Evolutionary conservation across 2,329 filamentous ascomycete genomes (phyloP).

Genomic region (Hypoxylon sp.): DNA sequence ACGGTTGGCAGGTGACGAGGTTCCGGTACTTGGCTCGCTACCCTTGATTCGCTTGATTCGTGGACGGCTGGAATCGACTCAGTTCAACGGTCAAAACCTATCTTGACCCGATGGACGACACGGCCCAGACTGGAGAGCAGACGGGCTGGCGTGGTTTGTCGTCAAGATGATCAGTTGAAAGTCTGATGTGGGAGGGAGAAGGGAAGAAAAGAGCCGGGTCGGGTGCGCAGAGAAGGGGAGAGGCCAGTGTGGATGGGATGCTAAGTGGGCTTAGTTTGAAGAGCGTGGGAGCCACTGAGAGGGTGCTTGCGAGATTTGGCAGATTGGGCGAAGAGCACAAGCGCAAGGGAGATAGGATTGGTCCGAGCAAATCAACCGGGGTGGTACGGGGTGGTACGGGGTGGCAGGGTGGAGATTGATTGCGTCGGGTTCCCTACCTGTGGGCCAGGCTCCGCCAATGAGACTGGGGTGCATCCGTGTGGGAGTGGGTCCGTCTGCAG

Average conservation of each 20-base stretch:
- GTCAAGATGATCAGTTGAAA: slow-evolving; percentile 42
- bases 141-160: slow-evolving; percentile 32
- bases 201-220: slow-evolving; percentile 34
- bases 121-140: slow-evolving; percentile 36
- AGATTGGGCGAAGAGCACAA: slow-evolving; percentile 44
- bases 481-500: not conserved
- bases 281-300: slow-evolving; percentile 35
- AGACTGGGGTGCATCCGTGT: slow-evolving; percentile 4
- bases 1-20: slow-evolving; percentile 22
- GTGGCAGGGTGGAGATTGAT: slow-evolving; percentile 45
- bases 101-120: slow-evolving; percentile 31
- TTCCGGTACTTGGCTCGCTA: slow-evolving; percentile 31
- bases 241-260: slow-evolving; percentile 30
- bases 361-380: slow-evolving; percentile 46
- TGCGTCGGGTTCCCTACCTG: slow-evolving; percentile 47
- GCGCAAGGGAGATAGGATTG: slow-evolving; percentile 40
- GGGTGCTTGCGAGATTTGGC: slow-evolving; percentile 34
- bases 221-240: slow-evolving; percentile 38
- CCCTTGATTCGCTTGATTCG: slow-evolving; percentile 41
- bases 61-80: slow-evolving; percentile 30
- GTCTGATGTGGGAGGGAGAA: slow-evolving; percentile 39
- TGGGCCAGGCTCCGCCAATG: slow-evolving; percentile 41
- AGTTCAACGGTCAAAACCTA: slow-evolving; percentile 29
- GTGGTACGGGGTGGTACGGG: slow-evolving; percentile 38
- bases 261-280: slow-evolving; percentile 17